These are phyloP conservation scores for Alternaria sp. DNA, from an alignment of 2,329 filamentous ascomycete genomes.

Conservation along the genomic window DNA sequence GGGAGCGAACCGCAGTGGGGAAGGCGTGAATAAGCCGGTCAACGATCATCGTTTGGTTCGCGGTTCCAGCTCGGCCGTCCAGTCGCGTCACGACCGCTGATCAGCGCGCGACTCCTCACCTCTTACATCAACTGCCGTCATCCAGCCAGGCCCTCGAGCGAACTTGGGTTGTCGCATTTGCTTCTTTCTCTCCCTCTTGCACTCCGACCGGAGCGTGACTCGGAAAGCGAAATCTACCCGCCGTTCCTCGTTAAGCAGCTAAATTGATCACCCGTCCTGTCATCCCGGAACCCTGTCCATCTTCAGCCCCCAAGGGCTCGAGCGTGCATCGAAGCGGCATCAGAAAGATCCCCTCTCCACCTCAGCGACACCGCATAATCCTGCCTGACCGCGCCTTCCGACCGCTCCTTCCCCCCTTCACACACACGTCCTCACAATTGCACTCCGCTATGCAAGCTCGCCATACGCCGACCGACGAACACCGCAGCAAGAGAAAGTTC, in stretches of 20 bases:
- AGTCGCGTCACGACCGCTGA: constrained; percentile 21
- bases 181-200: not conserved
- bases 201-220: constrained; percentile 1
- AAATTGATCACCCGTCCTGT: constrained; percentile 28
- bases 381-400: not conserved
- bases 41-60: constrained; percentile 10
- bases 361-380: constrained; percentile 5
- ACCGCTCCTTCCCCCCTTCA: not conserved
- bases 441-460: constrained; percentile 17
- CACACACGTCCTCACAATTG: not conserved
- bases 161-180: not conserved
- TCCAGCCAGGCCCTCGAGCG: not conserved
- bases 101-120: constrained; percentile 25
- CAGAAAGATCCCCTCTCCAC: constrained; percentile 23
- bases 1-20: constrained; percentile 1
- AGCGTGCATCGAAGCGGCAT: constrained; percentile 29
- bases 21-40: constrained; percentile 18
- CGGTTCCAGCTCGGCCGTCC: not conserved
- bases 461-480: constrained; percentile 27
- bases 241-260: constrained; percentile 20
- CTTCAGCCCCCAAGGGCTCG: constrained; percentile 22
- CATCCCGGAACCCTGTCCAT: constrained; percentile 19
- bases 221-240: constrained; percentile 20
- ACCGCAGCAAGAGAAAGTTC: constrained; percentile 52
- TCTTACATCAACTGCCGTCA: constrained; percentile 17